Evolutionary conservation across 352 stramenopile genomes (phyloP), one percentile per base, ranked within the genome.

Genomic region (Globisporangium splendens): DNA sequence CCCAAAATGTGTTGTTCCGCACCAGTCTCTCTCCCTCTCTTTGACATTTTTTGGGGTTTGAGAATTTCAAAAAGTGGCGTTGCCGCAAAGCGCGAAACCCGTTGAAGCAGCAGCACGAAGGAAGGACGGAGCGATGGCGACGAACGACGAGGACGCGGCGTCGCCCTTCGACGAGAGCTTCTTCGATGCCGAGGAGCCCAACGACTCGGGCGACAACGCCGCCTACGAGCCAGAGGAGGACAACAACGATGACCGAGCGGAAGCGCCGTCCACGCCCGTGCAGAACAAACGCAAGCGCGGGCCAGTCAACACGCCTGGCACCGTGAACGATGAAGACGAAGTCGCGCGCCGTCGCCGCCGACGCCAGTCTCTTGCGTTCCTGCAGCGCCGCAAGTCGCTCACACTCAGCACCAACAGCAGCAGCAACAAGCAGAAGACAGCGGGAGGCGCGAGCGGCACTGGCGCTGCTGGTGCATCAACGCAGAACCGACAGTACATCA

Each of bases 401-500:
- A 91, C 80, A 35, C 70, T 78, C 20, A 83, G 61, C 13, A 41
- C 21, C 15, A 57, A 43, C 8, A 57, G 48, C 41, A 39, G 55
- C 17, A 47, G 43, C 10, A 77, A 69, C 59, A 77, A 59, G 47
- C 39, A 43, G 55, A 73, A 73, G 46, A 49, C 41, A 8, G 14
- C 56, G 12, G n/a, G 22, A 4, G 52, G 41, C 41, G 46, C 49
- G 3, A 21, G n/a, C 2, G 49, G 4, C 22, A n/a, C 21, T 22
- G 41, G 48, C 2, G 49, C 6, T 17, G 24, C 21, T 22, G 41
- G 48, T 2, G 39, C 49, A 6, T 39, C 39, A 8, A 55, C 65
- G n/a, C 52, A 65, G 51, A 88, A 66, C 53, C 83, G 81, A 21
- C 84, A 93, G 74, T 91, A 91, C 66, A 87, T 97, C 54, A 87